Evolutionary conservation across 2,329 filamentous ascomycete genomes (phyloP), one percentile per base, ranked within the genome.

Genomic region (Cladosporium sp.): DNA sequence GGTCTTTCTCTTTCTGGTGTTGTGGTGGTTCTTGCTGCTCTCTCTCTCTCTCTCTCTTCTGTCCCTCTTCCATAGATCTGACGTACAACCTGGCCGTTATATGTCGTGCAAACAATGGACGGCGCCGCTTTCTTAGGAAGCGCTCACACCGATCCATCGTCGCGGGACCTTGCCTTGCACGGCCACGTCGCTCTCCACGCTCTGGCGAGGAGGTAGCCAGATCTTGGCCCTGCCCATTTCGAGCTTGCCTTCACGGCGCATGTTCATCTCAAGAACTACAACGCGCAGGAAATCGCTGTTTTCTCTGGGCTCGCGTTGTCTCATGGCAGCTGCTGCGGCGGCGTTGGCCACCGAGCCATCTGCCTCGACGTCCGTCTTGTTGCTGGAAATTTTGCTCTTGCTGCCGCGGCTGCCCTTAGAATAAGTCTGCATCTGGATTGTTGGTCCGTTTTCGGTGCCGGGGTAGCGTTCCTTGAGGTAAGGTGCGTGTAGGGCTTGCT

Each of bases 191-290:
- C 66, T 67, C 32, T 54, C 61, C 14, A 59, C 64, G 26, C 70
- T 73, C 68, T 81, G 79, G 67, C 87, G 81, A 53, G 87, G 86
- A 43, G 87, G 86, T 53, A 89, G 75, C 85, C 85, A 88, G 66
- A 88, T 81, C 64, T 81, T 82, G 28, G 87, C 87, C 68, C 82
- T 80, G 23, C 86, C 85, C 18, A 83, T 79, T 67, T 86, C 85
- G 53, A 89, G 78, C 76, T 89, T 89, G 64, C 87, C 87, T 67
- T 80, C 81, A 51, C 86, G 82, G 43, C 86, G 82, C 87, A 89
- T 89, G 74, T 89, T 88, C 86, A 89, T 88, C 76, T 89, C 87
- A 57, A 89, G 79, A 13, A 89, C 87, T 18, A 88, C 85, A 68
- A 89, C 83, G 39, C 87, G 83, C 56, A 89, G 76, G 73, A 89